phyloP scores from a whole-genome alignment of 805 yeast genomes.

The Saccharomycopsis sp. region DNA sequence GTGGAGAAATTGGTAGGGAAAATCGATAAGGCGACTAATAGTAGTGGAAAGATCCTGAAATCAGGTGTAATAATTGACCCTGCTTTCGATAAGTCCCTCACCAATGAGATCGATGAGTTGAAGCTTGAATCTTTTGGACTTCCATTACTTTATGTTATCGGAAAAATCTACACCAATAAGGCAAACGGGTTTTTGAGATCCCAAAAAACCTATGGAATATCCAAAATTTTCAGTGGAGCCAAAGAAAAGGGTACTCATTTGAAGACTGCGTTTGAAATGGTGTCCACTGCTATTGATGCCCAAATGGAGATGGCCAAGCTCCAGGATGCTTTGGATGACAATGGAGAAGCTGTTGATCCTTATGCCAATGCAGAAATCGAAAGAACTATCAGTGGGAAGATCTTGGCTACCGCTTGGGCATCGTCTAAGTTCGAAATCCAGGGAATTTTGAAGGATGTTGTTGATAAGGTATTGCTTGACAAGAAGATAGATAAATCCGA shows the following conservation, averaged over 20 bases:
- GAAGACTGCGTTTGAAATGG: constrained; percentile 75
- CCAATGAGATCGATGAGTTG: constrained; percentile 65
- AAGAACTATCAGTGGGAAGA: constrained; percentile 75
- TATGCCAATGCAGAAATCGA: constrained; percentile 74
- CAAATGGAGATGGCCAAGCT: constrained; percentile 72
- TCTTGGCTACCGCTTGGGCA: constrained; percentile 92
- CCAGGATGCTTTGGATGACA: constrained; percentile 58
- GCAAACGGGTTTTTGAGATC: constrained; percentile 70
- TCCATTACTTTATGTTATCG: constrained; percentile 78
- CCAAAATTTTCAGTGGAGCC: constrained; percentile 73
- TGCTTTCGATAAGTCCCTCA: constrained; percentile 42
- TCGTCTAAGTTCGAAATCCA: constrained; percentile 84
- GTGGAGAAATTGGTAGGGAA: constrained; percentile 41
- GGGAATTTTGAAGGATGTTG: constrained; percentile 71
- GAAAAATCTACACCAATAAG: constrained; percentile 67
- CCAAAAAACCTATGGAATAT: constrained; percentile 77
- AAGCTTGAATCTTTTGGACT: constrained; percentile 95
- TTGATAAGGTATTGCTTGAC: constrained; percentile 72
- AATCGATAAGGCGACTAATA: constrained; percentile 40
- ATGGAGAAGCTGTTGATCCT: constrained; percentile 43
- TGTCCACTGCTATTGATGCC: constrained; percentile 83
- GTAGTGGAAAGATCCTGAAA: constrained; percentile 31
- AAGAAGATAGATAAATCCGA: constrained; percentile 51
- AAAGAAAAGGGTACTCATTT: constrained; percentile 80
- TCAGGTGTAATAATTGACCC: not conserved